Evolutionary conservation across 768 basidiomycete genomes (phyloP), one percentile per base, ranked within the genome.

Genomic region (Kwoniella newhampshirensis): DNA sequence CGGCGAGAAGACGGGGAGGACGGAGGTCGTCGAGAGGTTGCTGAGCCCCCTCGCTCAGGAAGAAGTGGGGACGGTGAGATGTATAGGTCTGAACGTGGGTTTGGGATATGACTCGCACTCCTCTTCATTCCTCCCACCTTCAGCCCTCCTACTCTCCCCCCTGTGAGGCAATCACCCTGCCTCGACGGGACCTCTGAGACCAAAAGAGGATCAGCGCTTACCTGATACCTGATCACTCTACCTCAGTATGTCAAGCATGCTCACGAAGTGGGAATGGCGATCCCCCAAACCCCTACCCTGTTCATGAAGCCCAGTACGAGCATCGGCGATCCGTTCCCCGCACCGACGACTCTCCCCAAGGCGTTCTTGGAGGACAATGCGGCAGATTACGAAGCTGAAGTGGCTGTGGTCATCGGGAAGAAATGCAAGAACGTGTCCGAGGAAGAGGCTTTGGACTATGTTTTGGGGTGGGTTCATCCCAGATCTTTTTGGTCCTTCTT

Each of bases 381-480:
- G 9, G 71, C 67, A 13, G 75, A 77, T 47, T 77, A 76, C 56
- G 76, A 78, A 60, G 43, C 64, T 2, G 76, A 77, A 43, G 36
- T 76, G 13, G 76, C 51, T 1, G 82, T 94, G 62, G 86, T 92
- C 52, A 87, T 94, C 48, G 89, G 90, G 37, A 89, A 87, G 71
- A 71, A 84, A 1, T 86, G 86, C 13, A 89, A 86, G 79, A 77
- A 92, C 68, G 88, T 94, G 21, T 81, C 84, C 0, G 88, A 88
- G 70, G 84, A 79, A 1, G 84, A 91, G 6, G 91, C 91, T 0
- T 80, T 92, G 39, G 86, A 91, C 72, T 91, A 91, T 65, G 87
- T 93, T 17, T 81, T 92, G 0, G 90, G 83, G 1, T 93, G 56
- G 42, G 60, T 64, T 21, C 27, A n/a, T 8, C 20, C 32, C 32